Evolutionary conservation across 2,329 filamentous ascomycete species (phyloP), one percentile per base, ranked within the genome.

Genomic region (Fusarium sulawesiense): DNA sequence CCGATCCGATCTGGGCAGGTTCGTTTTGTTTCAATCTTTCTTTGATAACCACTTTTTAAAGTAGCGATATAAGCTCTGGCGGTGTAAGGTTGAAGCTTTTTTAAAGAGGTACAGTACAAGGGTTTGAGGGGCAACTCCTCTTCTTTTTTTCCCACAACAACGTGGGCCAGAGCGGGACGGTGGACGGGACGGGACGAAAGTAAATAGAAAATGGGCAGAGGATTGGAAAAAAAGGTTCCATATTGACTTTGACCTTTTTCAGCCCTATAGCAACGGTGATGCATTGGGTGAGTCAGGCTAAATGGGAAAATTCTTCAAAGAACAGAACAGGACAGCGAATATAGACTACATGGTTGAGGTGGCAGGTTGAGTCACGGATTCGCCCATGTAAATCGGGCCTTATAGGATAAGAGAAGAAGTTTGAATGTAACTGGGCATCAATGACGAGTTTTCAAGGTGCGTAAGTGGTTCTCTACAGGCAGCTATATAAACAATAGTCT

Each of bases 11-110:
- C 34, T 37, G 18, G 34, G 18, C 18, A 37, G 23, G 18, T 44
- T 57, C 47, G 18, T 12, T 45, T 56, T 47, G 41, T 64, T 46
- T 46, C 23, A 37, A 29, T 37, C 18, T 11, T 37, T 37, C 10
- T 37, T 37, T 2, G 21, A 21, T n/a, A 59, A 64, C 48, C 46
- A 61, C 40, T 57, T 40, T 50, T 45, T 57, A 45, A 64, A 37
- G 59, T 45, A 46, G 45, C 20, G 34, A 64, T 57, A 45, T 57
- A 64, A 64, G 44, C 49, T 57, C 40, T 64, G 44, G 60, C 60
- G 60, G 60, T 64, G 60, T 64, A 64, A 73, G 70, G 70, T 73
- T 46, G 46, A 44, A 42, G 55, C 27, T 37, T 37, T 56, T 14
- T 13, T 1, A 18, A 8, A 37, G 16, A 37, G 34, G 34, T n/a